A percentile compares a stretch with the other conserved stretches of the same genome.
These are phyloP conservation scores for Fusarium abutilonis DNA, from an alignment of 2,329 filamentous ascomycete species.

Conservation along the genomic window DNA sequence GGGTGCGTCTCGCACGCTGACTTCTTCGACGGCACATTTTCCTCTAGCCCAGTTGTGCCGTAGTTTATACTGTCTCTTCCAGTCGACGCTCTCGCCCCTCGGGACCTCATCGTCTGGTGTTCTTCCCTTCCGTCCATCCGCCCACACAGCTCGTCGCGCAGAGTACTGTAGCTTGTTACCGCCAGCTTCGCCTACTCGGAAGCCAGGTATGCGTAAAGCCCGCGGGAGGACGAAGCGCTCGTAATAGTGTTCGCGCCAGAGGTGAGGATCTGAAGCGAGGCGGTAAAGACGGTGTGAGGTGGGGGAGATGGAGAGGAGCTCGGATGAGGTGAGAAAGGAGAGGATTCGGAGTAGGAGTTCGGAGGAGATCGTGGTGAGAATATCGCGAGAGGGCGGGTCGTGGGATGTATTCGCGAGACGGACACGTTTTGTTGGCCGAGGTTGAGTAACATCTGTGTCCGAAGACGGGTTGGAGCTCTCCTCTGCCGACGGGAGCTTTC, in stretches of 20 bases:
- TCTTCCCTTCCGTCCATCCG: conserved; percentile 56
- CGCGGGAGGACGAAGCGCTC: conserved; percentile 85
- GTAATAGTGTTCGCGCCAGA: conserved; percentile 94
- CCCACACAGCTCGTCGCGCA: conserved; percentile 57
- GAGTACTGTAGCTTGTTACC: conserved; percentile 57
- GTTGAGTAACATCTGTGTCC: conserved; percentile 2
- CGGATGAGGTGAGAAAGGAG: conserved; percentile 74
- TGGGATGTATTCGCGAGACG: conserved; percentile 25
- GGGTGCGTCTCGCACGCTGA: conserved; percentile 64
- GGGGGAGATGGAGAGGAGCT: conserved; percentile 70
- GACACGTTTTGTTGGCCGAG: conserved; percentile 38
- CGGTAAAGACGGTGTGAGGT: conserved; percentile 80
- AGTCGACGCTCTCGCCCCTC: conserved; percentile 64
- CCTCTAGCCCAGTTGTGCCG: conserved; percentile 92
- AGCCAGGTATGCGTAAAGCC: conserved; percentile 77
- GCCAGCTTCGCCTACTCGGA: conserved; percentile 52
- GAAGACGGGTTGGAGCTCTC: conserved; percentile 6
- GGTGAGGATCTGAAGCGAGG: conserved; percentile 81
- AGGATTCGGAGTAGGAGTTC: conserved; percentile 88
- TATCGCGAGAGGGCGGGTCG: conserved; percentile 57
- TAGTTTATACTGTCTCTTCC: conserved; percentile 89
- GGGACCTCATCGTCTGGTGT: conserved; percentile 52
- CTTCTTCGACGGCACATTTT: conserved; percentile 80
- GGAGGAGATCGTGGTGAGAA: conserved; percentile 79
- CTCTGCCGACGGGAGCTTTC: conserved; percentile 32